Percentiles rank a stretch among this genome's conserved stretches.
Evolutionary conservation across 75 land plant genomes (phyloP).

Genomic region (Selaginella moellendorffii): DNA sequence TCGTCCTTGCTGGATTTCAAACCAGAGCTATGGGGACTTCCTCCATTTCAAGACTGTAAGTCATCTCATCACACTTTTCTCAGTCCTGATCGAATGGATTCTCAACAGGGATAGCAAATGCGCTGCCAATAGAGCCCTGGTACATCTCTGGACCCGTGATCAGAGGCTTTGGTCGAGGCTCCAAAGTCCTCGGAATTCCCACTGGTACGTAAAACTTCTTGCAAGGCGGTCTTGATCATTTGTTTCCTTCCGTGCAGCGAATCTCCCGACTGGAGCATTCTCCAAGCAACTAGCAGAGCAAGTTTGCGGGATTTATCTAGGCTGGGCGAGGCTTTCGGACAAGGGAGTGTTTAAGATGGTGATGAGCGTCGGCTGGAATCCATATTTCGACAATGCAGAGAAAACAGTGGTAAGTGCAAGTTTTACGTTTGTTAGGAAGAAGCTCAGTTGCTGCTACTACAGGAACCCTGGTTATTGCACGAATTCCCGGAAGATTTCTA

Average conservation of each 20-base stretch:
- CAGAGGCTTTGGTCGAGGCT: slow-evolving; percentile 95
- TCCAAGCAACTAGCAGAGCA: slow-evolving; percentile 51
- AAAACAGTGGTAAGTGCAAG: slow-evolving; percentile 75
- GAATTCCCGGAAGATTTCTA: slow-evolving; percentile 88
- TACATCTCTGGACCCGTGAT: slow-evolving; percentile 84
- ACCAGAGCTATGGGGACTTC: slow-evolving; percentile 87
- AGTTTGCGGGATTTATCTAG: slow-evolving; percentile 86
- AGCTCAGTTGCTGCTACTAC: not conserved
- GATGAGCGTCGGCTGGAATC: slow-evolving; percentile 99
- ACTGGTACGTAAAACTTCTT: slow-evolving; percentile 60
- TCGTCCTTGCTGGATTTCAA: slow-evolving; percentile 72
- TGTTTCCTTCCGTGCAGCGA: too few relatives aligned
- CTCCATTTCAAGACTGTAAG: slow-evolving; percentile 69
- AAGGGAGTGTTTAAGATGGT: slow-evolving; percentile 88
- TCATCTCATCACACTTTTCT: not conserved
- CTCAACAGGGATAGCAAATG: slow-evolving; percentile 60
- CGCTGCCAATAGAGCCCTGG: slow-evolving; percentile 84
- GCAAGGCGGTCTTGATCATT: too few relatives aligned
- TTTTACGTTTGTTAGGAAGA: too few relatives aligned
- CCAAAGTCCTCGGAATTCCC: slow-evolving; percentile 93
- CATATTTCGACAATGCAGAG: slow-evolving; percentile 79
- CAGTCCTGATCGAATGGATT: not conserved
- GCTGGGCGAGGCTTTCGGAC: slow-evolving; percentile 84
- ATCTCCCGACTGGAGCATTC: slow-evolving; percentile 61
- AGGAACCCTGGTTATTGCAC: slow-evolving; percentile 98